These are phyloP conservation scores for Penicillium samsonianum DNA, from an alignment of 495 filamentous ascomycete genomes.

Conservation along the genomic window DNA sequence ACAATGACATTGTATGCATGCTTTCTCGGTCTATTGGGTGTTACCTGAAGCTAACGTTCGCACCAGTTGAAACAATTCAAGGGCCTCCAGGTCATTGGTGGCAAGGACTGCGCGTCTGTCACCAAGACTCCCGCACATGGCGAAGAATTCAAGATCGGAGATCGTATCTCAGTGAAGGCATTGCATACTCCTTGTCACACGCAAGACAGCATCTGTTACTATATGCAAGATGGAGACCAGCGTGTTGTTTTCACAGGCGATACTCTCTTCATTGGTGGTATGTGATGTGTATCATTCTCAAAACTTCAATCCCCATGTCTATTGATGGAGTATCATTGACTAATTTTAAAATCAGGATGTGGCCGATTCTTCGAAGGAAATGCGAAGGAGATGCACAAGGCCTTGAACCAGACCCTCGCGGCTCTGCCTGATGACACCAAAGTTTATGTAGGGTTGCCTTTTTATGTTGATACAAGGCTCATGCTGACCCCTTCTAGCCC, in stretches of 20 bases:
- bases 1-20: conserved; percentile 67
- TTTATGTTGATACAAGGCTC: background rate
- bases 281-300: conserved; percentile 22
- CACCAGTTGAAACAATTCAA: conserved; percentile 68
- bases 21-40: background rate
- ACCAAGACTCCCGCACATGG: conserved; percentile 72
- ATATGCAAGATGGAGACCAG: conserved; percentile 77
- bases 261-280: conserved; percentile 91
- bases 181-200: conserved; percentile 97
- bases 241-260: conserved; percentile 93
- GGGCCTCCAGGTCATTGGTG: conserved; percentile 76
- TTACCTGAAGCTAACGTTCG: conserved; percentile 15
- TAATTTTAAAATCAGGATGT: conserved; percentile 60
- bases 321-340: background rate
- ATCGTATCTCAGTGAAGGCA: conserved; percentile 78
- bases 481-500: conserved; percentile 52
- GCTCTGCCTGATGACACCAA: conserved; percentile 86
- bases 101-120: conserved; percentile 80
- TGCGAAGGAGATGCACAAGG: conserved; percentile 86
- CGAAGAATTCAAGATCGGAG: conserved; percentile 79
- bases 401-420: conserved; percentile 82
- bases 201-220: conserved; percentile 95
- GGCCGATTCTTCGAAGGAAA: conserved; percentile 97
- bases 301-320: background rate
- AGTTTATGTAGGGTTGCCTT: conserved; percentile 69